Conservation (phyloP, 306 rosid species). For the Acacia acuminata region DNA sequence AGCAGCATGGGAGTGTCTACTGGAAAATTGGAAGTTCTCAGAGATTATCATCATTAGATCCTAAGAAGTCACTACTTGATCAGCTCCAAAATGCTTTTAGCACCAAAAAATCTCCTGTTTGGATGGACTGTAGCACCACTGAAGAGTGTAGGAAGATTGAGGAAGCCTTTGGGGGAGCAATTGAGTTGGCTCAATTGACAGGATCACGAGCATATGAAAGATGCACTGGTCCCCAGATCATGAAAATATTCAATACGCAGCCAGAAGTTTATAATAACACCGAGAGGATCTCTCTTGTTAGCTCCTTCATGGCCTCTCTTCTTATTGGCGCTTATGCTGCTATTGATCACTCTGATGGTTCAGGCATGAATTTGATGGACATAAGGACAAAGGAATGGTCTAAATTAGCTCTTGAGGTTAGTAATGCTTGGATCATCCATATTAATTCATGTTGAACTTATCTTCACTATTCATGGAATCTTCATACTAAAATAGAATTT, state of each 20-base stretch:
- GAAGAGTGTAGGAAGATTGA: constrained; percentile 74
- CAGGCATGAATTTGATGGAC: constrained; percentile 98
- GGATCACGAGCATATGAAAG: constrained; percentile 90
- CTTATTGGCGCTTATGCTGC: constrained; percentile 72
- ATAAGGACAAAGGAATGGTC: constrained; percentile 73
- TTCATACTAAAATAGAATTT: not conserved
- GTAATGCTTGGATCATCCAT: constrained; percentile 2
- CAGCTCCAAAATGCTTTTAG: constrained; percentile 75
- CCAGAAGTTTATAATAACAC: constrained; percentile 65
- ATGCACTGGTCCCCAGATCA: constrained; percentile 89
- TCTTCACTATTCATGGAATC: not conserved
- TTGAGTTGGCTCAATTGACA: constrained; percentile 71
- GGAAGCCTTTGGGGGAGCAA: constrained; percentile 90
- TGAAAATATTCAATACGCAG: constrained; percentile 66
- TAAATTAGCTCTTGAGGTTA: constrained; percentile 70
- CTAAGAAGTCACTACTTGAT: constrained; percentile 51
- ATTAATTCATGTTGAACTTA: constrained; percentile 8
- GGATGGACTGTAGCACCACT: constrained; percentile 99
- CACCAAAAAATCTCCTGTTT: constrained; percentile 69
- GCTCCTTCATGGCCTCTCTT: constrained; percentile 93
- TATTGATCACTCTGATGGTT: constrained; percentile 90
- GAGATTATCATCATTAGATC: constrained; percentile 65
- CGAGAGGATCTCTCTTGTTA: constrained; percentile 94
- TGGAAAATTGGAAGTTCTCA: constrained; percentile 82
- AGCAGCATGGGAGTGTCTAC: constrained; percentile 95